phyloP scores from a whole-genome alignment of 2,329 filamentous ascomycete species.

The Diaporthe citriasiana region DNA sequence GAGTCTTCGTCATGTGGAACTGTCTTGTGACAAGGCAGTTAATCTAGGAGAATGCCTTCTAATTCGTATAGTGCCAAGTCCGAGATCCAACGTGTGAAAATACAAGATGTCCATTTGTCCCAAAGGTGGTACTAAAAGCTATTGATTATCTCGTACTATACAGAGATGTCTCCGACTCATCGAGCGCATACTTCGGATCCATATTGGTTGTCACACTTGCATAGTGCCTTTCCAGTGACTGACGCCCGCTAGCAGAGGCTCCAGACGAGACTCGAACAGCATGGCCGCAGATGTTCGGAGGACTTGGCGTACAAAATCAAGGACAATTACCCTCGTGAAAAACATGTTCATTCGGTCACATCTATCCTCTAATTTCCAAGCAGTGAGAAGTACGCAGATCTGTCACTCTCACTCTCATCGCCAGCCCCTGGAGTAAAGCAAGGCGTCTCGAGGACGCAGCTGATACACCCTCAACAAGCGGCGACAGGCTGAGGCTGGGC shows the following conservation, averaged over 20 bases:
- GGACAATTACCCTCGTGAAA: neutral
- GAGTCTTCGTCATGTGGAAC: neutral
- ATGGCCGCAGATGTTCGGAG: neutral
- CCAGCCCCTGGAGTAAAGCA: neutral
- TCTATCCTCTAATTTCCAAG: neutral
- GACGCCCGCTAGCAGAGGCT: too few species aligned
- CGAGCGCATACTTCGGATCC: neutral
- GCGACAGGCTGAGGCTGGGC: slow-evolving; percentile 12
- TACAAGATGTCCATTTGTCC: too few species aligned
- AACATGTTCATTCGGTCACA: neutral
- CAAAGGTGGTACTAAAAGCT: neutral
- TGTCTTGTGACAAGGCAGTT: neutral
- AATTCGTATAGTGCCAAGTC: neutral
- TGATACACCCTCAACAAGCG: slow-evolving; percentile 22
- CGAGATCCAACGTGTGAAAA: neutral
- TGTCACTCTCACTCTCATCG: neutral
- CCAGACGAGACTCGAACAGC: neutral
- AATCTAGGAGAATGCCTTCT: neutral
- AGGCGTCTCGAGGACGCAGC: slow-evolving; percentile 4
- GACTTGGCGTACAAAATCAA: too few species aligned
- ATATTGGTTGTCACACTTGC: neutral
- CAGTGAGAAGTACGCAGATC: neutral
- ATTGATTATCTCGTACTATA: neutral
- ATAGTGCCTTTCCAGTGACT: neutral
- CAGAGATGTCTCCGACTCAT: neutral